These are phyloP conservation scores for Lactifluus echinatus DNA, from an alignment of 768 basidiomycete species.

Conservation along the genomic window DNA sequence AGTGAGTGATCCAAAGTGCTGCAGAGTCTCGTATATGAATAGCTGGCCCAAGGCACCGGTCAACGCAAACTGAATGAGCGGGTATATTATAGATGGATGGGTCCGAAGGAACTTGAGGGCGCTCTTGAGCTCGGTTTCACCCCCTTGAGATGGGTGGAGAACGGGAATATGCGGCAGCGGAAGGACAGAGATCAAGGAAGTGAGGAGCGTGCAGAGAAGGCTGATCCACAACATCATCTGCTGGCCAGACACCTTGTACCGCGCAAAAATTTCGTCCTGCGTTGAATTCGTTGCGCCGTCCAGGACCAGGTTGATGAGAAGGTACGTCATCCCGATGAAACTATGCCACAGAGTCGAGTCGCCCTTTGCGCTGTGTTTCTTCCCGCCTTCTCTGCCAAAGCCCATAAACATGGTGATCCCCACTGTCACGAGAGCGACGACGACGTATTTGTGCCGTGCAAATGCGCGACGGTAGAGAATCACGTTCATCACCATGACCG, in stretches of 20 bases:
- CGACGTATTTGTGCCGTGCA: constrained; percentile 89
- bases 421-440: constrained; percentile 84
- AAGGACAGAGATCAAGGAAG: constrained; percentile 58
- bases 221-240: constrained; percentile 99
- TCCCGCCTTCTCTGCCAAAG: constrained; percentile 54
- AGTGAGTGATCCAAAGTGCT: constrained; percentile 85
- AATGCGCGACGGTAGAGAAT: constrained; percentile 89
- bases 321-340: constrained; percentile 64
- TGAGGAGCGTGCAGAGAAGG: constrained; percentile 69
- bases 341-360: constrained; percentile 43
- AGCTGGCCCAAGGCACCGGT: constrained; percentile 93
- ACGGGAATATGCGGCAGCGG: constrained; percentile 79
- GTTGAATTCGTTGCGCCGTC: constrained; percentile 95
- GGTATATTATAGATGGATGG: constrained; percentile 67
- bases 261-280: constrained; percentile 91
- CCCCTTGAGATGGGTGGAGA: constrained; percentile 56
- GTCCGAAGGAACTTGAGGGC: constrained; percentile 65
- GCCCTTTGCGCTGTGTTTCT: constrained; percentile 29
- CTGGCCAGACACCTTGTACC: constrained; percentile 70
- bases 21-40: constrained; percentile 95
- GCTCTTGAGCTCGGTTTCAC: constrained; percentile 52
- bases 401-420: constrained; percentile 96
- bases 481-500: constrained; percentile 97
- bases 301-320: constrained; percentile 78
- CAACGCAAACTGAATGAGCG: constrained; percentile 76